Evolutionary conservation across 73 alveolate genomes (phyloP).

Genomic region (Breviolum minutum): DNA sequence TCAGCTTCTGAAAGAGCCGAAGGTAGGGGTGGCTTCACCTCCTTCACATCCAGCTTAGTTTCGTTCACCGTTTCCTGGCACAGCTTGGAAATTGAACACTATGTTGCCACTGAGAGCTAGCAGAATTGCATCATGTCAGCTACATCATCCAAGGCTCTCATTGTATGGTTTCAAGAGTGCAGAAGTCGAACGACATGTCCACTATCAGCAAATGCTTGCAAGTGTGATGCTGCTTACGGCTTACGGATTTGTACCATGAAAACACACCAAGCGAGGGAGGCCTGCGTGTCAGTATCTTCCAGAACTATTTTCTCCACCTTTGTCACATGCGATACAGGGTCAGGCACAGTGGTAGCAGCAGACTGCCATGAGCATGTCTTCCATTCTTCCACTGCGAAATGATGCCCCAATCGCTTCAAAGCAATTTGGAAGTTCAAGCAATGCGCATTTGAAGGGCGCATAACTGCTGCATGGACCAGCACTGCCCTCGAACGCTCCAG

Average conservation of each 20-base stretch:
- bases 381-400: conserved; percentile 28
- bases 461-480: conserved; percentile 1
- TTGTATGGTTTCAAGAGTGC: too few relatives aligned
- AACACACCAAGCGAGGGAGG: too few relatives aligned
- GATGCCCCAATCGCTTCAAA: conserved; percentile 60
- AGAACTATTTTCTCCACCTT: background rate
- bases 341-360: background rate
- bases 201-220: too few relatives aligned
- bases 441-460: background rate
- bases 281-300: background rate
- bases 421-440: conserved; percentile 33
- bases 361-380: conserved; percentile 18
- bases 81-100: background rate
- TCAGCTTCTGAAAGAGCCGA: background rate
- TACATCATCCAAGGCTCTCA: too few relatives aligned
- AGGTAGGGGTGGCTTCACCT: background rate
- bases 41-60: background rate
- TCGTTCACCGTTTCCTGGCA: background rate
- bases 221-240: too few relatives aligned
- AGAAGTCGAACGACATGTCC: too few relatives aligned
- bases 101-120: too few relatives aligned
- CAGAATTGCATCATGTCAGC: too few relatives aligned
- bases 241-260: too few relatives aligned
- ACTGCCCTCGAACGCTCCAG: conserved; percentile 24
- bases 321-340: background rate